These are phyloP conservation scores for Psophocarpus tetragonolobus DNA, from an alignment of 306 rosid species.

Conservation along the genomic window DNA sequence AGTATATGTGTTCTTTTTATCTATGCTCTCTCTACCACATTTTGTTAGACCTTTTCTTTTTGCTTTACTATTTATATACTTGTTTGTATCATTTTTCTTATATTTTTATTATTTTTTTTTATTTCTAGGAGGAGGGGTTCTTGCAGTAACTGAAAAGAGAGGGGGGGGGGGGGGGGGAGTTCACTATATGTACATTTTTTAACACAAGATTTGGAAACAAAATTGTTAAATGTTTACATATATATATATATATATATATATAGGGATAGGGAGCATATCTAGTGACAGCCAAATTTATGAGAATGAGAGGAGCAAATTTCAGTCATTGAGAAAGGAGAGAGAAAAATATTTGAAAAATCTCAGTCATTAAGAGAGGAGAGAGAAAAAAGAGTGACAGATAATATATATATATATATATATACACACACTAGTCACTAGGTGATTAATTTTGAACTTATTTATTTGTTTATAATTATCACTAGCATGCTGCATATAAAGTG, in stretches of 20 bases:
- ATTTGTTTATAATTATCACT: background rate
- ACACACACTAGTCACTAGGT: background rate
- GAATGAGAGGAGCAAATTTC: too few species aligned
- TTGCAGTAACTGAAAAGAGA: background rate
- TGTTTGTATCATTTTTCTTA: background rate
- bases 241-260: background rate
- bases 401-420: background rate
- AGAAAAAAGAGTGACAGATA: too few species aligned
- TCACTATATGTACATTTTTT: background rate
- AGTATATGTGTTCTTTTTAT: conserved; percentile 38
- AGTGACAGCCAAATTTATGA: too few species aligned
- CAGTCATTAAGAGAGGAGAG: too few species aligned
- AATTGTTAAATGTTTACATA: background rate
- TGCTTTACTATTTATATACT: background rate
- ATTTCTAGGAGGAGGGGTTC: background rate
- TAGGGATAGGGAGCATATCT: too few species aligned
- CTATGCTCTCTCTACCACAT: background rate
- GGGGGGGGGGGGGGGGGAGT: background rate
- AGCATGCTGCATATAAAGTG: background rate
- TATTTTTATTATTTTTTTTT: background rate
- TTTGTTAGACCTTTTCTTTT: background rate
- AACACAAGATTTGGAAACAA: background rate
- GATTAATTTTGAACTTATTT: background rate
- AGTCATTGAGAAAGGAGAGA: too few species aligned
- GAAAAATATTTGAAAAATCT: too few species aligned